Conservation (phyloP, 768 basidiomycete species). For the Butyriboletus loyo region DNA sequence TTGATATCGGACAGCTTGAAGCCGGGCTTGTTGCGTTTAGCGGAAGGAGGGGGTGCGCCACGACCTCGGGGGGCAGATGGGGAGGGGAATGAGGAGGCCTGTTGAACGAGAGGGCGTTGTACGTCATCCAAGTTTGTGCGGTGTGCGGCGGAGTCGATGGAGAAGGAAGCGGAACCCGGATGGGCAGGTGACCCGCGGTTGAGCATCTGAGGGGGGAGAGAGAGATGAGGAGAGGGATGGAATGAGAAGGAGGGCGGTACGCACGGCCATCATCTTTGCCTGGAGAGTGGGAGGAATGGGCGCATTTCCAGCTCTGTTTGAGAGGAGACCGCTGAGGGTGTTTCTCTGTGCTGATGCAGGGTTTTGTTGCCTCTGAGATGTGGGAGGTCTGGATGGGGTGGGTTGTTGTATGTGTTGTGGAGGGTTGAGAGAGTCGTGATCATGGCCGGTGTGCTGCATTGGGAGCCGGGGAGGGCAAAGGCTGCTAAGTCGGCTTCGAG, state of each 20-base stretch:
- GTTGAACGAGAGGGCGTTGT: conserved; percentile 30
- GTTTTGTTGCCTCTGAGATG: conserved; percentile 8
- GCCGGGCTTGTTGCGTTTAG: conserved; percentile 47
- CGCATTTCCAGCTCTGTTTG: conserved; percentile 44
- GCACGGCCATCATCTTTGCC: conserved; percentile 90
- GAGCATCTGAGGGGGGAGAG: conserved; percentile 41
- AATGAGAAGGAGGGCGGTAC: conserved; percentile 20
- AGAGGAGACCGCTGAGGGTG: conserved; percentile 42
- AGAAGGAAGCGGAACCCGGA: conserved; percentile 23
- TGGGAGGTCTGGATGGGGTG: background rate
- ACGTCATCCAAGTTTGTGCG: conserved; percentile 32
- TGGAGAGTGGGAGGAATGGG: conserved; percentile 88
- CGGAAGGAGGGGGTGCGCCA: conserved; percentile 36
- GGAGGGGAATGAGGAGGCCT: conserved; percentile 36
- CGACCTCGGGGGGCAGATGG: conserved; percentile 26
- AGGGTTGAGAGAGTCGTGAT: conserved; percentile 7
- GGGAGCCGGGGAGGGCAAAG: background rate
- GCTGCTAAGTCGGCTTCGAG: conserved; percentile 3
- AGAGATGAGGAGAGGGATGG: conserved; percentile 15
- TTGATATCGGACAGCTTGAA: conserved; percentile 67
- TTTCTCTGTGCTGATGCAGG: conserved; percentile 19
- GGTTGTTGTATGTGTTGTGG: background rate
- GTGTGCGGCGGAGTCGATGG: conserved; percentile 42
- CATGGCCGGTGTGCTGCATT: conserved; percentile 25
- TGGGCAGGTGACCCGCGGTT: conserved; percentile 35